A percentile compares a stretch with the other conserved stretches of the same genome.
These are phyloP conservation scores for Colletotrichum lupini DNA, from an alignment of 2,329 filamentous ascomycete species.

Conservation along the genomic window DNA sequence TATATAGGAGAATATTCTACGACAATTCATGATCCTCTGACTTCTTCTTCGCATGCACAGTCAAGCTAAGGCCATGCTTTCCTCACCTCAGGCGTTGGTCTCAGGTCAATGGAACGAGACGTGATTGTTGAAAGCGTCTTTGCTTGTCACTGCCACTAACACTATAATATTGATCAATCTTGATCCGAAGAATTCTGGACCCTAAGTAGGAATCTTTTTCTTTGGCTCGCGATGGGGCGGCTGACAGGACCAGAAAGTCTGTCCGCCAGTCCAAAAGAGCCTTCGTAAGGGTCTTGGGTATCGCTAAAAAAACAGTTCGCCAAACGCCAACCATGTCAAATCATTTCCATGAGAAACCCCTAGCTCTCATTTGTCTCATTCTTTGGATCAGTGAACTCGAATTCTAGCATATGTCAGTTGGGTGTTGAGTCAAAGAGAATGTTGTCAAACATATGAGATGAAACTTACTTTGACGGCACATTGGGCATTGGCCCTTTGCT, in stretches of 20 bases:
- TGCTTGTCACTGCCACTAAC: neutral
- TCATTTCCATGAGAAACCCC: constrained; percentile 13
- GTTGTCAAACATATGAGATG: neutral
- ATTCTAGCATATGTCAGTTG: constrained; percentile 42
- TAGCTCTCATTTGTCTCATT: constrained; percentile 43
- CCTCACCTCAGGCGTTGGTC: too few species aligned
- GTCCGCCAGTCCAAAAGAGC: neutral
- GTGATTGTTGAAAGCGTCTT: neutral
- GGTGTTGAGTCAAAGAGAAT: neutral
- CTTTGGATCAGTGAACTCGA: constrained; percentile 53
- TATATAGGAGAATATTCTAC: neutral
- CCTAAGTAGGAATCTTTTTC: neutral
- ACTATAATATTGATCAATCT: neutral
- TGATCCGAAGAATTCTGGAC: neutral
- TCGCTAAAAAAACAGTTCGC: constrained; percentile 22
- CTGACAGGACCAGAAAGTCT: neutral
- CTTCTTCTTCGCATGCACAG: neutral
- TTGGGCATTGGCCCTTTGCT: constrained; percentile 93
- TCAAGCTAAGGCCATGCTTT: neutral
- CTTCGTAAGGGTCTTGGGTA: constrained; percentile 13
- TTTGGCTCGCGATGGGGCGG: neutral
- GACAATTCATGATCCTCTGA: neutral
- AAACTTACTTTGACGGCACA: constrained; percentile 90
- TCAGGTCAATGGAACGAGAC: neutral
- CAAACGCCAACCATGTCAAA: constrained; percentile 29